phyloP scores from a whole-genome alignment of 345 rosid species.

The Geranium brycei region DNA sequence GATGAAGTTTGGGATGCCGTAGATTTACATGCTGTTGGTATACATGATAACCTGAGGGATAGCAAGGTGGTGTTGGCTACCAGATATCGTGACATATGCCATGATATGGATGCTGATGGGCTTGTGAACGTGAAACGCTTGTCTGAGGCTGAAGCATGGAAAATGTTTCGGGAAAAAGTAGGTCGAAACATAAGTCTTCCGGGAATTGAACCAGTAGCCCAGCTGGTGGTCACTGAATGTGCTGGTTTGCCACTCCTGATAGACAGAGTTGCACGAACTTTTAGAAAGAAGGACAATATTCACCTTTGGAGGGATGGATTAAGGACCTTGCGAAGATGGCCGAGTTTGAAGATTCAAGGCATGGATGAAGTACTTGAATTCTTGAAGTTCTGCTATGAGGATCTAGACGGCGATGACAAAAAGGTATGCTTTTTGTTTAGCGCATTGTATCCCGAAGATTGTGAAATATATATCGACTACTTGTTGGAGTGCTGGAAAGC shows the following conservation, averaged over 20 bases:
- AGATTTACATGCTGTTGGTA: constrained; percentile 13
- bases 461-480: constrained; percentile 14
- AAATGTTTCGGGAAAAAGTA: constrained; percentile 18
- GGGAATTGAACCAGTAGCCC: constrained; percentile 9
- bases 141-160: constrained; percentile 12
- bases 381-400: constrained; percentile 13
- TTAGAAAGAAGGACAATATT: constrained; percentile 10
- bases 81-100: constrained; percentile 9
- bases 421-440: constrained; percentile 19
- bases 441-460: constrained; percentile 13
- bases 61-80: constrained; percentile 23
- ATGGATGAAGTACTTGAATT: constrained; percentile 18
- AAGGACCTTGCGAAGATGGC: constrained; percentile 8
- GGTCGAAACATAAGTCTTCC: constrained; percentile 2
- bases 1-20: constrained; percentile 18
- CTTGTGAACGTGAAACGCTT: constrained; percentile 9
- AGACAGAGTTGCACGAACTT: constrained; percentile 15
- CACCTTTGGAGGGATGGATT: constrained; percentile 15
- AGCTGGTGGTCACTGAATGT: constrained; percentile 13
- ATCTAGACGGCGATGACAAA: constrained; percentile 10
- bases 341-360: constrained; percentile 6
- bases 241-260: constrained; percentile 18
- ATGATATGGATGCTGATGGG: constrained; percentile 10
- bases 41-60: constrained; percentile 7
- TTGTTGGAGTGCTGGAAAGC: constrained; percentile 21